Evolutionary conservation across 768 basidiomycete genomes (phyloP).

Genomic region (Artomyces pyxidatus): DNA sequence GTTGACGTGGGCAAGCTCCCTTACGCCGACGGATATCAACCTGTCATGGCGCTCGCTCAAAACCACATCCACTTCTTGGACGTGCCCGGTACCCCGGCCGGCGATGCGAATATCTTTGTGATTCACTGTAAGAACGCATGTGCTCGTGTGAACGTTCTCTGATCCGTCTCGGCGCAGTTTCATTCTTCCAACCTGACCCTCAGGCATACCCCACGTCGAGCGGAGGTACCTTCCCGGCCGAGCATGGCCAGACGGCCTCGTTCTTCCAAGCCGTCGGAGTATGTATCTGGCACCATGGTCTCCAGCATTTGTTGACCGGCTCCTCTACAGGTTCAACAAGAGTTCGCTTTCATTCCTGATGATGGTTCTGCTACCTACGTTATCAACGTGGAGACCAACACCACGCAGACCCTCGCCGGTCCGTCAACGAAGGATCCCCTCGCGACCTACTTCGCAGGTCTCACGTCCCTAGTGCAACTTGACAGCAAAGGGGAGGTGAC

Average conservation of each 20-base stretch:
- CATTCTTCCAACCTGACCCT: slow-evolving; percentile 68
- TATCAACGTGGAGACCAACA: slow-evolving; percentile 65
- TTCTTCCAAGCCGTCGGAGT: slow-evolving; percentile 55
- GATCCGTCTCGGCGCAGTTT: slow-evolving; percentile 34
- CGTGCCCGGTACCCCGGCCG: slow-evolving; percentile 57
- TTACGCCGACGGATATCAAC: slow-evolving; percentile 48
- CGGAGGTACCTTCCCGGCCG: slow-evolving; percentile 52
- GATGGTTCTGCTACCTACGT: slow-evolving; percentile 69
- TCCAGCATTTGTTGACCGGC: not conserved
- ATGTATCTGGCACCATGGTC: slow-evolving; percentile 16
- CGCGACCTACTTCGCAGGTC: slow-evolving; percentile 58
- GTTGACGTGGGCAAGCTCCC: slow-evolving; percentile 45
- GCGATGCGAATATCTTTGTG: slow-evolving; percentile 72
- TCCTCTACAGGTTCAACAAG: slow-evolving; percentile 47
- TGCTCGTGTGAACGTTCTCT: not conserved
- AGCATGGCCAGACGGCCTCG: slow-evolving; percentile 60
- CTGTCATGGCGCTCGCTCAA: slow-evolving; percentile 74
- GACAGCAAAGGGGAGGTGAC: slow-evolving; percentile 50
- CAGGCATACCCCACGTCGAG: slow-evolving; percentile 48
- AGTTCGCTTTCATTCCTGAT: slow-evolving; percentile 73
- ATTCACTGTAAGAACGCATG: slow-evolving; percentile 65
- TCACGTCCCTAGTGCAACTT: slow-evolving; percentile 58
- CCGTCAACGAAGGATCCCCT: slow-evolving; percentile 51
- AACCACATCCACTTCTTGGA: slow-evolving; percentile 84
- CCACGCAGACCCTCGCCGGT: slow-evolving; percentile 51